A percentile compares a stretch with the other conserved stretches of the same genome.
phyloP scores from a whole-genome alignment of 202 grass and related monocot species.

The Bolboschoenoplectus hybrid region DNA sequence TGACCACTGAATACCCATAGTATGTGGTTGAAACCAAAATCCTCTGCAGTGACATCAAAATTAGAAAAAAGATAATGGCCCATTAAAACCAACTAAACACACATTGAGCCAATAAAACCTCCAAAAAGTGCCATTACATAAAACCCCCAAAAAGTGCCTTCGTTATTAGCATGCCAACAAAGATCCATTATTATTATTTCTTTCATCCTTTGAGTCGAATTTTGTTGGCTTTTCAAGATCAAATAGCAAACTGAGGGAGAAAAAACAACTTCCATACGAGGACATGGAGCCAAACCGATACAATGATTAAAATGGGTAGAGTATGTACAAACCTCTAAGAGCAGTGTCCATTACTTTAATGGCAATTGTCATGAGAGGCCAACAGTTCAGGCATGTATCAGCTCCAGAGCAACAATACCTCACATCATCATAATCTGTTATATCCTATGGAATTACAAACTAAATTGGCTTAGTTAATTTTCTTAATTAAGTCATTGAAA shows the following conservation, averaged over 20 bases:
- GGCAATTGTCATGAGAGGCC: conserved; percentile 94
- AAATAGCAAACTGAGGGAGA: background rate
- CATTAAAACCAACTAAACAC: conserved; percentile 13
- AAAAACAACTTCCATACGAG: background rate
- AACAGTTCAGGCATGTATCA: conserved; percentile 73
- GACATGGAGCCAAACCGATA: background rate
- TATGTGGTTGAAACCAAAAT: conserved; percentile 97
- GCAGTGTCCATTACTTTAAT: conserved; percentile 87
- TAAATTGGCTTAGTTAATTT: background rate
- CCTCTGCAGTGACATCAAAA: conserved; percentile 53
- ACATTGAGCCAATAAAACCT: background rate
- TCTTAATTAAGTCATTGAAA: background rate
- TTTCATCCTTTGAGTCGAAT: background rate
- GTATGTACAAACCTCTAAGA: conserved; percentile 67
- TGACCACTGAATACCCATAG: conserved; percentile 83
- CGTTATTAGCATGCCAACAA: background rate
- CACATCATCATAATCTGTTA: conserved; percentile 90
- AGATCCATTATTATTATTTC: background rate
- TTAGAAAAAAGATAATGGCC: background rate
- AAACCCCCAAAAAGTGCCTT: background rate
- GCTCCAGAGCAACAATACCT: conserved; percentile 86
- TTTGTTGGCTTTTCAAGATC: background rate
- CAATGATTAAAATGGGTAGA: conserved; percentile 17
- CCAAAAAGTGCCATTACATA: background rate
- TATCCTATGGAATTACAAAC: conserved; percentile 59